A percentile compares a stretch with the other conserved stretches of the same genome.
Conservation (phyloP, 1,284 basidiomycete genomes). For the Microbotryum silenes-acaulis region DNA sequence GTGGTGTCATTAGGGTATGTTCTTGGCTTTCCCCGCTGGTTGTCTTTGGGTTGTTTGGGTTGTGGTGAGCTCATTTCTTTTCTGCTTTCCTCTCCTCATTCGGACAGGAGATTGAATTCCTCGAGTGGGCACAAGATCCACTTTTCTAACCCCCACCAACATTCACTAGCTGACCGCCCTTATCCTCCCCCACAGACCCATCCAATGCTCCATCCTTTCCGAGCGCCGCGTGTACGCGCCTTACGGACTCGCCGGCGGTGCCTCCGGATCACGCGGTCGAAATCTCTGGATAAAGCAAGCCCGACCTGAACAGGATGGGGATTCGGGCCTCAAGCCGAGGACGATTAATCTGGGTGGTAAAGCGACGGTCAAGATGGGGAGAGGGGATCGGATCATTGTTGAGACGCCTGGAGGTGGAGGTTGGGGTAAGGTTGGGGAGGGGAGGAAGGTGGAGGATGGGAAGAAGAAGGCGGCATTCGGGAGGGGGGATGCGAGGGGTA, state of each 20-base stretch:
- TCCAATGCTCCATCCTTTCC: conserved; percentile 79
- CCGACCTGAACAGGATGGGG: conserved; percentile 51
- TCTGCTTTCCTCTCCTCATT: not conserved
- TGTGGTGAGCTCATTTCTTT: not conserved
- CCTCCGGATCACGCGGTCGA: conserved; percentile 61
- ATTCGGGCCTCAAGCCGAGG: conserved; percentile 41
- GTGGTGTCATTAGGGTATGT: conserved; percentile 63
- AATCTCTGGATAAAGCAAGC: conserved; percentile 85
- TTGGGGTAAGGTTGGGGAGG: conserved; percentile 4
- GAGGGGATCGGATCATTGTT: conserved; percentile 69
- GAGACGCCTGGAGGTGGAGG: conserved; percentile 75
- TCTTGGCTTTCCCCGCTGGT: not conserved
- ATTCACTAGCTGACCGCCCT: not conserved
- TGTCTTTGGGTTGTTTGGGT: not conserved
- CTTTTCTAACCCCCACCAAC: not conserved
- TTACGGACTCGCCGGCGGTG: conserved; percentile 83
- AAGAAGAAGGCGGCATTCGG: not conserved
- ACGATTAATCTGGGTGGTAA: conserved; percentile 88
- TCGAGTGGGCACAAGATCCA: conserved; percentile 45
- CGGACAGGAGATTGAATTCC: conserved; percentile 66
- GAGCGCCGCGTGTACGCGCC: conserved; percentile 81
- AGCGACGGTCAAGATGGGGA: conserved; percentile 76
- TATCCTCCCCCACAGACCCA: conserved; percentile 39
- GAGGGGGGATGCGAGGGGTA: conserved; percentile 9
- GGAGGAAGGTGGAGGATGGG: not conserved